Percentiles rank a stretch among this genome's conserved stretches.
phyloP scores from a whole-genome alignment of 1,284 basidiomycete genomes.

The Cryptococcus sp. region DNA sequence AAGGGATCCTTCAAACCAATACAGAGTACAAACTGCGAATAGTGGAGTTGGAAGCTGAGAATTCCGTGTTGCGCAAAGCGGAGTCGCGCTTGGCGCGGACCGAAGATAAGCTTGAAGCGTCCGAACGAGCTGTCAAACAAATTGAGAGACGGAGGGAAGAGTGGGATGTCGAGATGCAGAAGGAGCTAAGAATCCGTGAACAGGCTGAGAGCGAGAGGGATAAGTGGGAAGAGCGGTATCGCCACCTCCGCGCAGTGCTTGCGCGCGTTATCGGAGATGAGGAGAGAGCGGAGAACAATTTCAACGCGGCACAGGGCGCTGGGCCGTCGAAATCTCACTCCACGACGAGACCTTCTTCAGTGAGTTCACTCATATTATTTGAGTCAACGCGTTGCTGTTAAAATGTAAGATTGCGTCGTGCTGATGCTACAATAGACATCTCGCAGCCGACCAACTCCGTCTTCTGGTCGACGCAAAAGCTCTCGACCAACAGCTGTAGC shows the following conservation, averaged over 20 bases:
- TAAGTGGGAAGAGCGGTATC: slow-evolving; percentile 18
- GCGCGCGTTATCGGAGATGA: slow-evolving; percentile 5
- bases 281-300: not conserved
- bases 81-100: slow-evolving; percentile 34
- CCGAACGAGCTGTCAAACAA: slow-evolving; percentile 7
- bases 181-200: slow-evolving; percentile 10
- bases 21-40: slow-evolving; percentile 41
- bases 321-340: not conserved
- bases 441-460: not conserved
- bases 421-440: not conserved
- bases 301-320: slow-evolving; percentile 1
- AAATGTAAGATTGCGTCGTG: not conserved
- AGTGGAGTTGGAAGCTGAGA: slow-evolving; percentile 42
- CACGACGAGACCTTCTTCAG: not conserved
- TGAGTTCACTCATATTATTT: not conserved
- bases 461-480: not conserved
- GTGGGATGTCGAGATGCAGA: slow-evolving; percentile 7
- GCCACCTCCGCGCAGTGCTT: not conserved
- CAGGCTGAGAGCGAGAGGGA: slow-evolving; percentile 11
- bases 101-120: slow-evolving; percentile 35
- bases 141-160: not conserved
- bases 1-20: slow-evolving; percentile 42
- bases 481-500: not conserved
- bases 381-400: not conserved
- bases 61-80: slow-evolving; percentile 33